Evolutionary conservation across 371 early-diverging fungal genomes (phyloP).

Genomic region (Mucor circinelloides): DNA sequence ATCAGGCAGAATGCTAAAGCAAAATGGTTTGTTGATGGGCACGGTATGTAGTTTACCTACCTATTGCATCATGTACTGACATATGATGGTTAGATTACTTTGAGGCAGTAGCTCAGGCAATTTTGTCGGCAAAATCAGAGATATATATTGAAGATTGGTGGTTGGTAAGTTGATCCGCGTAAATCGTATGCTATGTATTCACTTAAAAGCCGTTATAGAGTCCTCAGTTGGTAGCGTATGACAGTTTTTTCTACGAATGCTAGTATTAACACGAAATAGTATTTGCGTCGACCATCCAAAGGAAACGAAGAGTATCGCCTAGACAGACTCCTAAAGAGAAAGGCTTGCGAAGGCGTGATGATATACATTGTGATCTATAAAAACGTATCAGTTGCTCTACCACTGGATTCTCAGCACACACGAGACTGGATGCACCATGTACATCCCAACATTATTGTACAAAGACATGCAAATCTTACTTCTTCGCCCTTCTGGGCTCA

Average conservation of each 20-base stretch:
- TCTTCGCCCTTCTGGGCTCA: constrained; percentile 80
- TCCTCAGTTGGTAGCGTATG: constrained; percentile 66
- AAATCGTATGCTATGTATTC: not conserved
- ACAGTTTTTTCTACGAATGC: not conserved
- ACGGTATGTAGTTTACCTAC: constrained; percentile 26
- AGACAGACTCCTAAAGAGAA: constrained; percentile 80
- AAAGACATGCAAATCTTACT: constrained; percentile 27
- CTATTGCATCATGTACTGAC: not conserved
- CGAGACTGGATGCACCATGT: constrained; percentile 73
- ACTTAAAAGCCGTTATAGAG: constrained; percentile 21
- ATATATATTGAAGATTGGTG: constrained; percentile 95
- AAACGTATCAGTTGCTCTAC: constrained; percentile 77
- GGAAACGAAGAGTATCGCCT: constrained; percentile 77
- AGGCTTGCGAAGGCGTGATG: constrained; percentile 86
- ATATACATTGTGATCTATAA: constrained; percentile 91
- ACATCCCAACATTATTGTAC: constrained; percentile 75
- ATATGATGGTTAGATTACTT: constrained; percentile 64
- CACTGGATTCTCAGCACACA: constrained; percentile 82
- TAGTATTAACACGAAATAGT: constrained; percentile 37
- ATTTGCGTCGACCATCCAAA: constrained; percentile 76
- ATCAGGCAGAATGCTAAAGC: constrained; percentile 65
- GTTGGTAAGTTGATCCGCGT: constrained; percentile 38
- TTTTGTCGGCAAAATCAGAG: constrained; percentile 74
- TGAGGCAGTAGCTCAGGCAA: constrained; percentile 74
- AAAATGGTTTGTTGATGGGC: constrained; percentile 83